phyloP scores from a whole-genome alignment of 1,284 basidiomycete species.

The Naganishia albida region DNA sequence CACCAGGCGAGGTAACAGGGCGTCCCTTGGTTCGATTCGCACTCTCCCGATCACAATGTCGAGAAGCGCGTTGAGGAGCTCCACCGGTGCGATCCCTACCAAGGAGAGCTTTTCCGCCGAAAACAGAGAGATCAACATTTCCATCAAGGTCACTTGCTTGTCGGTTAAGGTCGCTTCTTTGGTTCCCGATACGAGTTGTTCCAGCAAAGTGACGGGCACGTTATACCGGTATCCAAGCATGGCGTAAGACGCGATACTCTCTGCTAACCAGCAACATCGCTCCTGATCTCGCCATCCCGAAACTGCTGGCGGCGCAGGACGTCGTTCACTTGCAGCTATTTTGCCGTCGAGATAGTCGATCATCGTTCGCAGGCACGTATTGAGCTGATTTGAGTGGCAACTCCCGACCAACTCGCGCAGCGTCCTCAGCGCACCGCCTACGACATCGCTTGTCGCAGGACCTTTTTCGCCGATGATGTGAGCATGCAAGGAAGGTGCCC shows the following conservation, averaged over 20 bases:
- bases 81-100: constrained; percentile 87
- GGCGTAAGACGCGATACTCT: constrained; percentile 75
- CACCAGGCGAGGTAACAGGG: constrained; percentile 69
- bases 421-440: constrained; percentile 70
- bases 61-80: constrained; percentile 76
- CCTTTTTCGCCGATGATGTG: constrained; percentile 86
- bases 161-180: constrained; percentile 35
- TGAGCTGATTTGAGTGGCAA: constrained; percentile 73
- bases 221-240: constrained; percentile 90
- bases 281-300: constrained; percentile 68
- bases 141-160: constrained; percentile 69
- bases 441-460: constrained; percentile 72
- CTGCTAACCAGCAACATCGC: constrained; percentile 80
- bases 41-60: constrained; percentile 72
- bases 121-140: constrained; percentile 78
- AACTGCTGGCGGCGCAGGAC: constrained; percentile 37
- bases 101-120: constrained; percentile 77
- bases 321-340: constrained; percentile 64
- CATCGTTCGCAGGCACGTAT: constrained; percentile 38
- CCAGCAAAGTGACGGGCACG: constrained; percentile 80
- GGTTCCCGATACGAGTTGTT: constrained; percentile 62
- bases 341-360: constrained; percentile 68
- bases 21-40: constrained; percentile 66
- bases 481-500: constrained; percentile 80
- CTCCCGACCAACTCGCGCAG: constrained; percentile 73